Evolutionary conservation across 2,329 filamentous ascomycete species (phyloP).

Genomic region (Geoglossum cookeanum): DNA sequence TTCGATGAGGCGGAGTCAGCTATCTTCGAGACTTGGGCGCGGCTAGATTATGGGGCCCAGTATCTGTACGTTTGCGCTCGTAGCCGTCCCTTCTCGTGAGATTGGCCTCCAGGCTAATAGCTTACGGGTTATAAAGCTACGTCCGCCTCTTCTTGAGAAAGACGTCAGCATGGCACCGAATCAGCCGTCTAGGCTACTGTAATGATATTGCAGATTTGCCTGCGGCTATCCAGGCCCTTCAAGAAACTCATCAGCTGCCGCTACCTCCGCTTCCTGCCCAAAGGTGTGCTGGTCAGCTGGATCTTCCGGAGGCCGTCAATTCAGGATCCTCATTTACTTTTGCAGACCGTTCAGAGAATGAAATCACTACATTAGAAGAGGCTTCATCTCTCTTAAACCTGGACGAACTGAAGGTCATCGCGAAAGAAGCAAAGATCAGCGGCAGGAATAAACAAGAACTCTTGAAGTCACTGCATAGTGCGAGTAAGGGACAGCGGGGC

Average conservation of each 20-base stretch:
- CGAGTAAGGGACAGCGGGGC: conserved; percentile 56
- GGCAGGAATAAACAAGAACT: conserved; percentile 79
- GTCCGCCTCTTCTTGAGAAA: conserved; percentile 87
- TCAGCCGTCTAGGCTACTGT: conserved; percentile 58
- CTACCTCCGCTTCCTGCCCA: conserved; percentile 14
- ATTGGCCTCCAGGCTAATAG: not conserved
- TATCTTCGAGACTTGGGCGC: conserved; percentile 59
- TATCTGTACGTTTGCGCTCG: conserved; percentile 47
- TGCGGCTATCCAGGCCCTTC: conserved; percentile 44
- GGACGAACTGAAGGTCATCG: conserved; percentile 68
- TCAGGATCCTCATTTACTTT: conserved; percentile 49
- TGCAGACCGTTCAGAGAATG: conserved; percentile 55
- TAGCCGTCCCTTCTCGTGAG: not conserved
- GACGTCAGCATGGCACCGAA: conserved; percentile 75
- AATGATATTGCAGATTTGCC: conserved; percentile 62
- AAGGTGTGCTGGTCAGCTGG: conserved; percentile 28
- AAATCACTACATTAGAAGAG: conserved; percentile 62
- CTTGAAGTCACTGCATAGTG: conserved; percentile 49
- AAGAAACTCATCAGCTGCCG: conserved; percentile 38
- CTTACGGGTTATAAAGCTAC: conserved; percentile 37
- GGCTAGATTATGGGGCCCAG: conserved; percentile 64
- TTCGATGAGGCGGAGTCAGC: conserved; percentile 63
- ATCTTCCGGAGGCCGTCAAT: conserved; percentile 26
- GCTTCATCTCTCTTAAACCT: conserved; percentile 65
- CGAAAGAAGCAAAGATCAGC: conserved; percentile 70